Conservation (phyloP, 78 protist genomes). For the Dictyostelium capitatum region DNA sequence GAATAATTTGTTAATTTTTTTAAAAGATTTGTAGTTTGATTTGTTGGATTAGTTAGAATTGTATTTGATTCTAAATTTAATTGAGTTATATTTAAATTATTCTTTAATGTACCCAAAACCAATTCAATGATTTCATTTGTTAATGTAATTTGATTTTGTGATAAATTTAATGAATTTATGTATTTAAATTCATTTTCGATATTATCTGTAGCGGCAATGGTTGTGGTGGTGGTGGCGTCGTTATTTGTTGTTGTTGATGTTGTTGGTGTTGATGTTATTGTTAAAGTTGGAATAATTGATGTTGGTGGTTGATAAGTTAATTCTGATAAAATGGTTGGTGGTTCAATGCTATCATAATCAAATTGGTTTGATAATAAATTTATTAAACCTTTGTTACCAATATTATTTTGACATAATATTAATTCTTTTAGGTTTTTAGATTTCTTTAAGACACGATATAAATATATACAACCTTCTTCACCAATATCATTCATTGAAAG, state of each 20-base stretch:
- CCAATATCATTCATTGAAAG: constrained; percentile 46
- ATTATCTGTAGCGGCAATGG: neutral
- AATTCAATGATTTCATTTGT: constrained; percentile 14
- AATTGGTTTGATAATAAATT: constrained; percentile 29
- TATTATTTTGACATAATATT: constrained; percentile 16
- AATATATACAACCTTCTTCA: constrained; percentile 9
- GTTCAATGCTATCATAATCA: neutral
- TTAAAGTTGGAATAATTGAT: no score
- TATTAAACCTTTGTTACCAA: constrained; percentile 29
- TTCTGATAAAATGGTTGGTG: neutral
- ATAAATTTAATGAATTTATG: constrained; percentile 8
- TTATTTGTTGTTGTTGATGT: neutral
- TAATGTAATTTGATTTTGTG: constrained; percentile 23
- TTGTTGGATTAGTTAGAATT: neutral
- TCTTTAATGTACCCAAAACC: constrained; percentile 1
- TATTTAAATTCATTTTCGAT: constrained; percentile 13
- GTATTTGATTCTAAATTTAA: constrained; percentile 23
- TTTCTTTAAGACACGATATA: neutral
- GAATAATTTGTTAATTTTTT: neutral
- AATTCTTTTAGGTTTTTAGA: neutral
- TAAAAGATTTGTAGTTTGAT: neutral
- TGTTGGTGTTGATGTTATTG: neutral
- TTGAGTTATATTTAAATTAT: neutral
- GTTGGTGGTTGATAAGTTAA: neutral
- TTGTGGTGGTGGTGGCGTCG: neutral